Evolutionary conservation across 805 yeast genomes (phyloP).

Genomic region (Grigorovia jiainica): DNA sequence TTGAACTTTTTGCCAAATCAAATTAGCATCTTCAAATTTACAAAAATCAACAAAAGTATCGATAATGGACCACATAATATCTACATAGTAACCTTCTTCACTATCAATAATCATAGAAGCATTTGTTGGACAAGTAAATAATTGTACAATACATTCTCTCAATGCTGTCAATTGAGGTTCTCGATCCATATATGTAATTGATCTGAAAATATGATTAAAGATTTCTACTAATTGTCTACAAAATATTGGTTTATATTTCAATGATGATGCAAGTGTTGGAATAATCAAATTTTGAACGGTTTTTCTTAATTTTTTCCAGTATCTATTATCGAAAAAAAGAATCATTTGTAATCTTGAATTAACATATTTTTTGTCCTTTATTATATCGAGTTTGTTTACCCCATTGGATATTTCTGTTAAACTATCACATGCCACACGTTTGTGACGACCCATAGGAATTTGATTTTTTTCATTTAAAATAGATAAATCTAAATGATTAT

Average conservation of each 20-base stretch:
- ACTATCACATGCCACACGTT: conserved; percentile 13
- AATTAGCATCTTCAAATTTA: conserved; percentile 28
- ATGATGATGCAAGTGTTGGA: conserved; percentile 47
- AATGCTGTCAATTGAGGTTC: conserved; percentile 81
- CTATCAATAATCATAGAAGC: conserved; percentile 40
- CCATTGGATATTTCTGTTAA: conserved; percentile 25
- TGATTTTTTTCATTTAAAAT: conserved; percentile 27
- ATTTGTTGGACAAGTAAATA: conserved; percentile 82
- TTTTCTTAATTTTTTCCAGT: conserved; percentile 43
- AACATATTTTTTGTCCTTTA: conserved; percentile 11
- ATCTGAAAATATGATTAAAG: conserved; percentile 41
- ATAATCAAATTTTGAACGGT: conserved; percentile 40
- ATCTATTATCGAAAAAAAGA: conserved; percentile 50
- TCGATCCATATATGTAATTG: conserved; percentile 56
- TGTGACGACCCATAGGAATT: conserved; percentile 30
- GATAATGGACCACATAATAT: conserved; percentile 39
- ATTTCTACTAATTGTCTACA: conserved; percentile 46
- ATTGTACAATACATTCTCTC: conserved; percentile 67
- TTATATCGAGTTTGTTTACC: conserved; percentile 11
- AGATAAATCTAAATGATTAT: conserved; percentile 22
- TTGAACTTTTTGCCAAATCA: conserved; percentile 29
- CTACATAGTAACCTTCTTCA: conserved; percentile 30
- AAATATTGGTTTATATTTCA: conserved; percentile 38
- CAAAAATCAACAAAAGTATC: conserved; percentile 36
- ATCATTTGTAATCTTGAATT: conserved; percentile 50